These are phyloP conservation scores for Aureobasidium zeae DNA, from an alignment of 2,329 filamentous ascomycete genomes.

Conservation along the genomic window DNA sequence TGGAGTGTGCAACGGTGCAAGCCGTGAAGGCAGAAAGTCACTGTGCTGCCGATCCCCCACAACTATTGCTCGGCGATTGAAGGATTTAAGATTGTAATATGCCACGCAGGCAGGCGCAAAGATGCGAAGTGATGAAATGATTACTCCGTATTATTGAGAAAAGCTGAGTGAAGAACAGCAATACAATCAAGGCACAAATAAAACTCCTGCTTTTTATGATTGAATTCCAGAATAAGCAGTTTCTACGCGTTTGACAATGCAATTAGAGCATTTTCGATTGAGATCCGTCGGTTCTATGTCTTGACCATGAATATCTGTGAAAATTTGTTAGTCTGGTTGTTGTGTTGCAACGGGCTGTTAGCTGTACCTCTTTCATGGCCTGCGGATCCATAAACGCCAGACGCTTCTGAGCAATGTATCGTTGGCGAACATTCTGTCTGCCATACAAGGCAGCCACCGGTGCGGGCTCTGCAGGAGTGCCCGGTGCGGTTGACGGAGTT, in stretches of 20 bases:
- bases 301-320: slow-evolving; percentile 62
- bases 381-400: slow-evolving; percentile 71
- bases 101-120: too few species aligned
- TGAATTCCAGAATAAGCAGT: too few species aligned
- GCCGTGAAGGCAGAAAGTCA: not conserved
- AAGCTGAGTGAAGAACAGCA: not conserved
- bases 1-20: not conserved
- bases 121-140: too few species aligned
- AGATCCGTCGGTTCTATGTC: slow-evolving; percentile 23
- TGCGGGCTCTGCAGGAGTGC: slow-evolving; percentile 12
- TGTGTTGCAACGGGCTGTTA: slow-evolving; percentile 14
- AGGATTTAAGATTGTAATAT: slow-evolving; percentile 1
- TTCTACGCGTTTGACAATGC: too few species aligned
- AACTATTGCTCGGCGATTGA: not conserved
- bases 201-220: too few species aligned
- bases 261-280: too few species aligned
- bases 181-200: slow-evolving; percentile 5
- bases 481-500: slow-evolving; percentile 13
- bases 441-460: slow-evolving; percentile 20
- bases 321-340: slow-evolving; percentile 17
- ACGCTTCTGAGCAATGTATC: slow-evolving; percentile 82
- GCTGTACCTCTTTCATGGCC: slow-evolving; percentile 70
- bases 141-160: too few species aligned
- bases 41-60: not conserved
- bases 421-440: slow-evolving; percentile 65